A percentile compares a stretch with the other conserved stretches of the same genome.
Evolutionary conservation across 1,284 basidiomycete species (phyloP).

Genomic region (Lentinula novae-zelandiae): DNA sequence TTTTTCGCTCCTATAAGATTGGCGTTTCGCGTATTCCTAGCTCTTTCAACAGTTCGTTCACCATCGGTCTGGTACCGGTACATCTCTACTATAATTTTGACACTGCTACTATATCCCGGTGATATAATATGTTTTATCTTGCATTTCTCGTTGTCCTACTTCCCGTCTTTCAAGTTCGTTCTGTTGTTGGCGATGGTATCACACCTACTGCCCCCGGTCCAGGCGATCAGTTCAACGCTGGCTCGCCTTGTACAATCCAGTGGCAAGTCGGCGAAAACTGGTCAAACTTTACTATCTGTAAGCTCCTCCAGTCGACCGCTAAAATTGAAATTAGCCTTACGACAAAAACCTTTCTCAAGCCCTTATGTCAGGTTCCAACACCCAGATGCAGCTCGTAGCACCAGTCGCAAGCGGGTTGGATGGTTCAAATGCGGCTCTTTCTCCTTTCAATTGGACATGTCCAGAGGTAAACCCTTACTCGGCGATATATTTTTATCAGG

Average conservation of each 20-base stretch:
- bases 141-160: not conserved
- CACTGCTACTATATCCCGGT: not conserved
- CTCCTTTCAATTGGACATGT: conserved; percentile 34
- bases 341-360: conserved; percentile 19
- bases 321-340: not conserved
- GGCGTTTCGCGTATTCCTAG: not conserved
- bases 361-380: conserved; percentile 37
- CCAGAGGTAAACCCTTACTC: conserved; percentile 36
- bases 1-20: not conserved
- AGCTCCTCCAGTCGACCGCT: conserved; percentile 1
- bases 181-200: conserved; percentile 17
- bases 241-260: conserved; percentile 19
- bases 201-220: conserved; percentile 36
- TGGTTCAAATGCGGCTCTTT: conserved; percentile 29
- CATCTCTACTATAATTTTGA: not conserved
- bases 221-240: conserved; percentile 30
- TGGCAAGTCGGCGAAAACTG: conserved; percentile 24
- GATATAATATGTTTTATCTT: not conserved
- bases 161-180: not conserved
- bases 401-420: conserved; percentile 28
- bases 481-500: conserved; percentile 39
- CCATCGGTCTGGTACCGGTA: conserved; percentile 9
- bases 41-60: not conserved
- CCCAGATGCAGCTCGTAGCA: conserved; percentile 31
- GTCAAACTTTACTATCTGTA: conserved; percentile 36